Percentiles rank a stretch among this genome's conserved stretches.
Conservation (phyloP, 305 asterid genomes). For the Rubia tinctorum region DNA sequence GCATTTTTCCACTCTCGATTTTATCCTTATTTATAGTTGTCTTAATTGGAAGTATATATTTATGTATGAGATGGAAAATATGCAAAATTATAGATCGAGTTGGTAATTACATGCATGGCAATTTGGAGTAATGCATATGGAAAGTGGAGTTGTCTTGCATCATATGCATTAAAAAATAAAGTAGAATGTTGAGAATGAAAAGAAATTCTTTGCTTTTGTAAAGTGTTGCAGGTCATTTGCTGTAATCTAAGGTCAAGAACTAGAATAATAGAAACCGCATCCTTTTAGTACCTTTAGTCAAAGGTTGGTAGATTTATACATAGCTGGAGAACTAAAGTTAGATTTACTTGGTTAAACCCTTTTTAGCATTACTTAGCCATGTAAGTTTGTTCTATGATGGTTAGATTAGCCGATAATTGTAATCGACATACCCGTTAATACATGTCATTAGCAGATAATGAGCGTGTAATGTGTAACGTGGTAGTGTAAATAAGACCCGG, state of each 20-base stretch:
- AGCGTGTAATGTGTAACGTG: neutral
- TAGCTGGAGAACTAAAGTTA: slow-evolving; percentile 9
- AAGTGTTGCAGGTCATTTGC: slow-evolving; percentile 36
- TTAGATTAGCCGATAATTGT: neutral
- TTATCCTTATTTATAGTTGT: neutral
- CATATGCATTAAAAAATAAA: slow-evolving; percentile 22
- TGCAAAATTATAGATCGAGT: neutral
- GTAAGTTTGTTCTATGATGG: neutral
- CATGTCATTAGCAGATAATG: too few relatives aligned
- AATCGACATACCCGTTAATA: neutral
- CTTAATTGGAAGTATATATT: too few relatives aligned
- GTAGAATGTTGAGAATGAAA: slow-evolving; percentile 26
- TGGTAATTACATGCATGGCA: slow-evolving; percentile 20
- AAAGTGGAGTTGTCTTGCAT: slow-evolving; percentile 23
- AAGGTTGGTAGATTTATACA: slow-evolving; percentile 18
- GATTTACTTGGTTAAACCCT: neutral
- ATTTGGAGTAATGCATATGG: slow-evolving; percentile 21
- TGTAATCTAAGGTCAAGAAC: slow-evolving; percentile 21
- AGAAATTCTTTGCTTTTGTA: slow-evolving; percentile 33
- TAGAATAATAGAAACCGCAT: slow-evolving; percentile 23
- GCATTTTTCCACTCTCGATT: too few relatives aligned
- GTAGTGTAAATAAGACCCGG: too few relatives aligned
- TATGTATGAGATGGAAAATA: neutral
- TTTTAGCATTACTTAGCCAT: neutral
- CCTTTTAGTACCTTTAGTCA: slow-evolving; percentile 34